Percentiles rank a stretch among this genome's conserved stretches.
phyloP scores from a whole-genome alignment of 164 flowering plant genomes.

The grape (Vitis vinifera) region ASM3070453v1 NC_081817.1:532501-533000 shows the following conservation, averaged over 20 bases:
- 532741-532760: background rate
- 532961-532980: slow-evolving; percentile 66
- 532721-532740: background rate
- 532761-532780: background rate
- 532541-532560: background rate
- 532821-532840: slow-evolving; percentile 85
- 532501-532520: background rate
- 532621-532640: slow-evolving; percentile 21
- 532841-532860: slow-evolving; percentile 72
- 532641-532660: slow-evolving; percentile 17
- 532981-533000: slow-evolving; percentile 53
- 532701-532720: background rate
- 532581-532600: slow-evolving; percentile 16
- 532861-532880: slow-evolving; percentile 82
- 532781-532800: slow-evolving; percentile 50
- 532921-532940: slow-evolving; percentile 80
- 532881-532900: slow-evolving; percentile 92
- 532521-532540: background rate
- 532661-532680: background rate
- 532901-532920: slow-evolving; percentile 87
- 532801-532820: slow-evolving; percentile 59
- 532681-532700: slow-evolving; percentile 10
- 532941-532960: slow-evolving; percentile 88
- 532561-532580: slow-evolving; percentile 5
- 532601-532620: slow-evolving; percentile 23